Evolutionary conservation across 1,284 basidiomycete species (phyloP).

Genomic region (Ustilago curta): DNA sequence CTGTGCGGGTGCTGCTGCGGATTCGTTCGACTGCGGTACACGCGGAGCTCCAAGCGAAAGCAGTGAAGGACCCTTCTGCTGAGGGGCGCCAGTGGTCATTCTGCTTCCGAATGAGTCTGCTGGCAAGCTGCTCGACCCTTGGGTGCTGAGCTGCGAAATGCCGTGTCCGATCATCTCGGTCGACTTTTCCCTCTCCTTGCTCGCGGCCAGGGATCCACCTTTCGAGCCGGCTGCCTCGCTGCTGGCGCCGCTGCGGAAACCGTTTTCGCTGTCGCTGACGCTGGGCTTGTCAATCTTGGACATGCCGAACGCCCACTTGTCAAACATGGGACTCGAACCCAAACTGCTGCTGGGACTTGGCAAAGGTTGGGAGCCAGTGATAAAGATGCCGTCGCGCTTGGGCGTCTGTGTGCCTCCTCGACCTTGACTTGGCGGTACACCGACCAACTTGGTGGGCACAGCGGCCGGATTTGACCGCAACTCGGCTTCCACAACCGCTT

Average conservation of each 20-base stretch:
- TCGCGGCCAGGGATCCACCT: slow-evolving; percentile 40
- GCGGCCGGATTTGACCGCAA: slow-evolving; percentile 75
- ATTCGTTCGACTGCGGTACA: slow-evolving; percentile 21
- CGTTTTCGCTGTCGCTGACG: slow-evolving; percentile 52
- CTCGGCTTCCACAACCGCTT: slow-evolving; percentile 89
- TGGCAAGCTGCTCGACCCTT: slow-evolving; percentile 69
- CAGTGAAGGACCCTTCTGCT: slow-evolving; percentile 78
- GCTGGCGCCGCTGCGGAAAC: slow-evolving; percentile 49
- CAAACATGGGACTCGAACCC: slow-evolving; percentile 83
- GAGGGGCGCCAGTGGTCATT: slow-evolving; percentile 70
- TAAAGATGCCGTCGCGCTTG: slow-evolving; percentile 85
- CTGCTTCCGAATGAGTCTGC: slow-evolving; percentile 74
- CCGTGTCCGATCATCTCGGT: slow-evolving; percentile 74
- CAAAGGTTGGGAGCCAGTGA: slow-evolving; percentile 92
- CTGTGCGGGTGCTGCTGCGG: slow-evolving; percentile 16
- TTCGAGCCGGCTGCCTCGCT: slow-evolving; percentile 55
- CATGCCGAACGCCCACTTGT: slow-evolving; percentile 94
- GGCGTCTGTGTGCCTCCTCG: slow-evolving; percentile 98
- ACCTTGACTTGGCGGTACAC: slow-evolving; percentile 93
- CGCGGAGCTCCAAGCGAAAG: slow-evolving; percentile 75
- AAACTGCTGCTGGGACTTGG: slow-evolving; percentile 81
- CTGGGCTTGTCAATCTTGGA: slow-evolving; percentile 72
- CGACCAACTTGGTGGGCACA: slow-evolving; percentile 84
- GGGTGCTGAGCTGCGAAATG: slow-evolving; percentile 78
- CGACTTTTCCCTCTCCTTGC: slow-evolving; percentile 70